Evolutionary conservation across 2,329 filamentous ascomycete species (phyloP).

Genomic region (Aspergillus quadrilineatus): DNA sequence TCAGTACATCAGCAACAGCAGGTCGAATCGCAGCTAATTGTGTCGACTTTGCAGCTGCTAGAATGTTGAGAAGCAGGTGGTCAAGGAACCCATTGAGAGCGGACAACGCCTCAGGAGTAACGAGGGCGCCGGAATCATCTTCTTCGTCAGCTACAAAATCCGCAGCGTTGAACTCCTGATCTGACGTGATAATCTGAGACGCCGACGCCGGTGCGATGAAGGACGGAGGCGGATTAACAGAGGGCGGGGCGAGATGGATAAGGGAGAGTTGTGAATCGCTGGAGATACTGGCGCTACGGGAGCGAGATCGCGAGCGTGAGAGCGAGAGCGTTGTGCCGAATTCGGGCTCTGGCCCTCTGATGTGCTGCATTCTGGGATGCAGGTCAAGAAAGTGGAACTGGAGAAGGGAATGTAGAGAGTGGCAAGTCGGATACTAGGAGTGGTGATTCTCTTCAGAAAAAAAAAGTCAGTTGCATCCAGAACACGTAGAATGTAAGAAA

Average conservation of each 20-base stretch:
- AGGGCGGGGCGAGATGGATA: constrained; percentile 60
- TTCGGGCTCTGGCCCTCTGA: constrained; percentile 33
- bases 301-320: constrained; percentile 33
- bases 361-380: constrained; percentile 30
- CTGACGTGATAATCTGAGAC: constrained; percentile 85
- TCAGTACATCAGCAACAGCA: constrained; percentile 82
- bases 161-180: constrained; percentile 73
- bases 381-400: constrained; percentile 8
- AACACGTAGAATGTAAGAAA: background rate
- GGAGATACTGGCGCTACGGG: constrained; percentile 40
- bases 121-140: constrained; percentile 64
- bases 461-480: constrained; percentile 1
- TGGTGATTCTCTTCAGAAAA: background rate
- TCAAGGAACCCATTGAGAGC: constrained; percentile 92
- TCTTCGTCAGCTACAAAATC: constrained; percentile 68
- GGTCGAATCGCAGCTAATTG: constrained; percentile 72
- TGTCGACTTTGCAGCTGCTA: constrained; percentile 77
- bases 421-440: constrained; percentile 2
- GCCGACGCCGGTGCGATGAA: constrained; percentile 88
- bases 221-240: constrained; percentile 72
- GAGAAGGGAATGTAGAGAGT: background rate
- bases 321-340: constrained; percentile 27
- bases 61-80: constrained; percentile 85
- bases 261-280: constrained; percentile 37
- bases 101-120: constrained; percentile 69